A percentile compares a stretch with the other conserved stretches of the same genome.
Conservation (phyloP, 2,329 filamentous ascomycete species). For the Trichoderma afroharzianum region DNA sequence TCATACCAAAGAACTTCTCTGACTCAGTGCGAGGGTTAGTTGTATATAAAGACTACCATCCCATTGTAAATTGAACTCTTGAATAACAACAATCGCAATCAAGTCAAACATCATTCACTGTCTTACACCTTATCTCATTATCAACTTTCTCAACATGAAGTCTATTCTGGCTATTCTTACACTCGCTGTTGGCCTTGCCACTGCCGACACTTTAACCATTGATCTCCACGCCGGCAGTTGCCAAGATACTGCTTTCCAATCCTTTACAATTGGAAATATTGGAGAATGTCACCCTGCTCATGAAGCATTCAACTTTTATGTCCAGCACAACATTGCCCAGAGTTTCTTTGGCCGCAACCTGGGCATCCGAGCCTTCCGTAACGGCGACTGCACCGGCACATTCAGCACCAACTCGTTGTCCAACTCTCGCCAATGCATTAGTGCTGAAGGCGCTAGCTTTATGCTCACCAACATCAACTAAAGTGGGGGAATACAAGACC, state of each 20-base stretch:
- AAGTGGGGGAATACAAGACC: not conserved
- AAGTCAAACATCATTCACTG: not conserved
- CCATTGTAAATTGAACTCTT: not conserved
- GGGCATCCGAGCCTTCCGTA: not conserved
- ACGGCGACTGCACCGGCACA: not conserved
- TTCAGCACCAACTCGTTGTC: not conserved
- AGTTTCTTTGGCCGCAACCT: not conserved
- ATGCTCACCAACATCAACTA: not conserved
- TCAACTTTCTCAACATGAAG: not conserved
- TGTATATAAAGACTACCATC: not conserved
- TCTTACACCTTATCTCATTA: not conserved
- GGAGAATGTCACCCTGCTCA: not conserved
- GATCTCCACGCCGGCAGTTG: not conserved
- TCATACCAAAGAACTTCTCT: not conserved
- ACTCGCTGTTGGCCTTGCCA: not conserved
- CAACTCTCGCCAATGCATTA: not conserved
- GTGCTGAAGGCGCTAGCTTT: not conserved
- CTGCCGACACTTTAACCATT: not conserved
- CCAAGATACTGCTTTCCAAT: not conserved
- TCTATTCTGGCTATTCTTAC: not conserved
- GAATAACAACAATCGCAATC: not conserved
- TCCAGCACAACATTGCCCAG: not conserved
- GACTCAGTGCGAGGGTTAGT: not conserved
- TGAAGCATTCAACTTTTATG: not conserved
- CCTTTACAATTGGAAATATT: not conserved